phyloP scores from a whole-genome alignment of 192 early-diverging fungal species.

The Umbelopsis sp. region DNA sequence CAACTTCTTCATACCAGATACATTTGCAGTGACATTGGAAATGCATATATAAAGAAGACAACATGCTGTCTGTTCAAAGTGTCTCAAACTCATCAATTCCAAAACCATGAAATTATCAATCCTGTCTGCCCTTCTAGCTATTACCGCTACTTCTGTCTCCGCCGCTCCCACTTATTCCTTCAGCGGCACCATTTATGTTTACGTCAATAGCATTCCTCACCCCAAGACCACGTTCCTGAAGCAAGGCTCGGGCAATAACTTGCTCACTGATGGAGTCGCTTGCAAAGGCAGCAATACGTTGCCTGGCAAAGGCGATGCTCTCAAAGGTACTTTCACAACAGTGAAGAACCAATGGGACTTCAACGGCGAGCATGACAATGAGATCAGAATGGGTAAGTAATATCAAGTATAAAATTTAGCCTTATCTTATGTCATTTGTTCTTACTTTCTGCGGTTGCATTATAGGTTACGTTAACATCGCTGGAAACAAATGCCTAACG shows the following conservation, averaged over 20 bases:
- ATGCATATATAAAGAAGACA: no score
- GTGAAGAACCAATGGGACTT: slow-evolving; percentile 37
- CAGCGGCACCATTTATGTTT: slow-evolving; percentile 28
- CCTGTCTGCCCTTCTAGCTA: slow-evolving; percentile 25
- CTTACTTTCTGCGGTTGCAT: not conserved
- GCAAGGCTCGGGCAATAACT: slow-evolving; percentile 17
- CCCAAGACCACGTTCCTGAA: slow-evolving; percentile 35
- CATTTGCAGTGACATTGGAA: no score
- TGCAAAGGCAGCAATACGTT: slow-evolving; percentile 21
- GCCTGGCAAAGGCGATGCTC: slow-evolving; percentile 29
- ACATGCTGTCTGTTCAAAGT: no score
- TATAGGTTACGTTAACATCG: slow-evolving; percentile 31
- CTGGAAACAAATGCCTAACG: slow-evolving; percentile 21
- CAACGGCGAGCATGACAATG: slow-evolving; percentile 31
- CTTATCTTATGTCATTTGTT: no score
- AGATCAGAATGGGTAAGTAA: slow-evolving; percentile 19
- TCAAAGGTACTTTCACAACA: slow-evolving; percentile 26
- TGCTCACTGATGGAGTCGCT: not conserved
- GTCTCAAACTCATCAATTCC: no score
- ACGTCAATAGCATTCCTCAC: slow-evolving; percentile 35
- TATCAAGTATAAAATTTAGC: no score
- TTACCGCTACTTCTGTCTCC: slow-evolving; percentile 3
- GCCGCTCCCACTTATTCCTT: not conserved
- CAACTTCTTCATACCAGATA: no score
- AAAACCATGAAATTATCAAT: slow-evolving; percentile 29